Base-by-base conservation (phyloP, 805 yeast species). In the Metschnikowia lachancei region DNA sequence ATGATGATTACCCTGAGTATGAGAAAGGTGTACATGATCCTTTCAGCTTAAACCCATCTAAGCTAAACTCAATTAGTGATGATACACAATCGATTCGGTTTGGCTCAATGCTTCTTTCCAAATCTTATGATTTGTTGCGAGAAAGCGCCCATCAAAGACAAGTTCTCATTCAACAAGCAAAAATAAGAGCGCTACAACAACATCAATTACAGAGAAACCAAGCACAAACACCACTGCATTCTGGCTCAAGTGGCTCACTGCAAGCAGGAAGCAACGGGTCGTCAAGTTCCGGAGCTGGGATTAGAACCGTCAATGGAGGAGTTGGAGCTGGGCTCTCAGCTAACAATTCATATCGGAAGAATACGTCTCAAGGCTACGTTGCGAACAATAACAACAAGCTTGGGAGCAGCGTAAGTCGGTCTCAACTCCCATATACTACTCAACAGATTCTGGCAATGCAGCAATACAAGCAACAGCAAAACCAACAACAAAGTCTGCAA, bases 81-180 rank as follows among this genome's bases (percentile, higher is more conserved):
- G 92, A 83, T 42, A 90, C 97, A 1, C 97, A 91, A 65, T 83
- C 87, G 1, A 87, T 92, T 26, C 74, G 97, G 49, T 91, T 91
- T 66, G 96, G 97, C 8, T 81, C 95, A 6, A 90, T 90, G 97
- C 67, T 92, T 28, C 72, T 90, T 35, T 81, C 94, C 3, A 92
- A 91, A 64, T 83, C 97, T 0, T 87, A 87, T 60, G 97, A 90
- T 44, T 77, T 83, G 41, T 69, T 83, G 52, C 72, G 88, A 56
- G 89, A 90, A 60, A 85, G 91, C 17, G 81, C 87, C 45, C 76
- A 81, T 58, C 82, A 82, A 65, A 76, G 94, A 55, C 74, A 69
- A 48, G 57, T 61, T 18, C 62, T 61, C 50, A 59, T 71, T 19
- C 90, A 80, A 65, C 83, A 66, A 70, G 76, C 75, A 3, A 64